Conservation (phyloP, 345 rosid genomes). For the Heritiera fomes region DNA sequence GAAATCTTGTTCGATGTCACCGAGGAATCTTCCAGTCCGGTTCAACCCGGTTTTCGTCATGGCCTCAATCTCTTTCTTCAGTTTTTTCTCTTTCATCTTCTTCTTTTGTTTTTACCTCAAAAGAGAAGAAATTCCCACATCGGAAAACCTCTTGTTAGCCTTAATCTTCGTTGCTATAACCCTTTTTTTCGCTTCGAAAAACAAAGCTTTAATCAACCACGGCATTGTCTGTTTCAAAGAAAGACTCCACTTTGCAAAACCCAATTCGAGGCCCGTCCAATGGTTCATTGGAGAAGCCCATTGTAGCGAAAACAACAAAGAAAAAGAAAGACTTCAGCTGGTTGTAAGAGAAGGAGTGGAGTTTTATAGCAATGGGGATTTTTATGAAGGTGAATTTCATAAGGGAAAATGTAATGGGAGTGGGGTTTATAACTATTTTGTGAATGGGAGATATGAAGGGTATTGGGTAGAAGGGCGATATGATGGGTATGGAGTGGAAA, state of each 20-base stretch:
- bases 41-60: conserved; percentile 52
- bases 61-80: conserved; percentile 55
- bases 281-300: conserved; percentile 74
- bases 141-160: conserved; percentile 76
- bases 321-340: conserved; percentile 22
- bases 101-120: conserved; percentile 51
- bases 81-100: conserved; percentile 47
- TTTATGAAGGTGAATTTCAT: conserved; percentile 89
- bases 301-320: conserved; percentile 16
- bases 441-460: conserved; percentile 88
- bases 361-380: conserved; percentile 84
- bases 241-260: conserved; percentile 43
- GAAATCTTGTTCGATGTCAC: conserved; percentile 45
- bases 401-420: conserved; percentile 83
- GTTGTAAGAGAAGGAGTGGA: conserved; percentile 76
- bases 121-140: conserved; percentile 60
- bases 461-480: conserved; percentile 92
- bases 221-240: conserved; percentile 44
- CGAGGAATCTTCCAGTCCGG: conserved; percentile 51
- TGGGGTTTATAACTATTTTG: conserved; percentile 79
- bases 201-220: conserved; percentile 63
- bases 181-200: conserved; percentile 75
- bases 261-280: conserved; percentile 57
- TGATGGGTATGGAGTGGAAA: conserved; percentile 89
- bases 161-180: conserved; percentile 72